Percentiles rank a stretch among this genome's conserved stretches.
Conservation (phyloP, 2,329 filamentous ascomycete species). For the Penicillium decumbens region DNA sequence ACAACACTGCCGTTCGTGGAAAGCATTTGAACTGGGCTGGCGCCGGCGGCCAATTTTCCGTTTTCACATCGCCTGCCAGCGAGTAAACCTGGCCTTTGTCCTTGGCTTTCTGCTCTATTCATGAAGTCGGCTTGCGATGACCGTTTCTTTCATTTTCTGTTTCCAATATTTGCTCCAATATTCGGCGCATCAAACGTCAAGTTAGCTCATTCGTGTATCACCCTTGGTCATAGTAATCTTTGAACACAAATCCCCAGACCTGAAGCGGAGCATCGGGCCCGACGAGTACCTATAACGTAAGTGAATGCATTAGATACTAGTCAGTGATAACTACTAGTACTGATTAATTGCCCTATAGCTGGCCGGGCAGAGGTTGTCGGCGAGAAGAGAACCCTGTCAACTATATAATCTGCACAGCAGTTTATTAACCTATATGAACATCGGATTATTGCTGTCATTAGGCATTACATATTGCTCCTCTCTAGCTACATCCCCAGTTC, state of each 20-base stretch:
- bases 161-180: conserved; percentile 1
- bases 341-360: too few species aligned
- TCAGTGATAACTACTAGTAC: not conserved
- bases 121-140: not conserved
- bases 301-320: not conserved
- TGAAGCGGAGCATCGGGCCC: not conserved
- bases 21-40: conserved; percentile 73
- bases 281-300: not conserved
- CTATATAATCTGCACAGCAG: not conserved
- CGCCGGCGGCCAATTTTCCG: conserved; percentile 73
- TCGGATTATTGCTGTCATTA: conserved; percentile 9
- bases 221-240: conserved; percentile 2
- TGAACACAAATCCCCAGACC: not conserved
- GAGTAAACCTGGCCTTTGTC: conserved; percentile 9
- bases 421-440: not conserved
- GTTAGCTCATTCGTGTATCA: conserved; percentile 1
- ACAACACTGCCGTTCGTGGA: conserved; percentile 75
- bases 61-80: conserved; percentile 35
- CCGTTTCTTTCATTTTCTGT: not conserved
- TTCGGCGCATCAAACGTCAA: conserved; percentile 4
- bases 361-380: too few species aligned
- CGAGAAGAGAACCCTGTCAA: not conserved
- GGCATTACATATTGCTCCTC: not conserved
- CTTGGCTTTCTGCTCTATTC: not conserved
- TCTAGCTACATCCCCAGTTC: conserved; percentile 22